These are phyloP conservation scores for Pyrus betulifolia DNA, from an alignment of 306 rosid genomes.

Conservation along the genomic window DNA sequence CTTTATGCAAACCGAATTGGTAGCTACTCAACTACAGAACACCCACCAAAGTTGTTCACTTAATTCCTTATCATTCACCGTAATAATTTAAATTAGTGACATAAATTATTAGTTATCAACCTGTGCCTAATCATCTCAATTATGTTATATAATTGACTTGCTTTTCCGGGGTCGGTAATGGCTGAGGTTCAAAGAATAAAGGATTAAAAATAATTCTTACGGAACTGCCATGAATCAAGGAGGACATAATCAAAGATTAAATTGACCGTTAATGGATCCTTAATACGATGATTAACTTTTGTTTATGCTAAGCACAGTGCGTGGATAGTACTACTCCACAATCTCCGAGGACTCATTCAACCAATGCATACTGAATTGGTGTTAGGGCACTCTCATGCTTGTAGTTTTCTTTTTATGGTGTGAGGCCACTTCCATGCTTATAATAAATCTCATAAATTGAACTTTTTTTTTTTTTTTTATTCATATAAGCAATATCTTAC, in stretches of 20 bases:
- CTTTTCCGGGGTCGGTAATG: constrained; percentile 5
- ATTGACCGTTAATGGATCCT: background rate
- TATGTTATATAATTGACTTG: background rate
- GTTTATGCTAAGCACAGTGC: background rate
- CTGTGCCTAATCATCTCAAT: constrained; percentile 5
- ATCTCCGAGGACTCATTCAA: background rate
- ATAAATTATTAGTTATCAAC: constrained; percentile 11
- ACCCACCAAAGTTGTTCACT: constrained; percentile 12
- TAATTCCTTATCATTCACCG: constrained; percentile 12
- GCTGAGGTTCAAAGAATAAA: background rate
- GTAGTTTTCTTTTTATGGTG: too few relatives aligned
- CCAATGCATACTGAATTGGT: background rate
- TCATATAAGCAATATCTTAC: too few relatives aligned
- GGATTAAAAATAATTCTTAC: background rate
- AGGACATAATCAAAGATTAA: background rate
- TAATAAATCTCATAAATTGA: too few relatives aligned
- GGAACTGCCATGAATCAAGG: constrained; percentile 27
- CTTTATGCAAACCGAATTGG: background rate
- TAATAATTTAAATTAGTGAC: constrained; percentile 4
- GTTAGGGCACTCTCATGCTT: too few relatives aligned
- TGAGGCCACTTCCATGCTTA: background rate
- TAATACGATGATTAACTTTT: background rate
- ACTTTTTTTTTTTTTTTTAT: too few relatives aligned
- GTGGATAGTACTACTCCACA: background rate
- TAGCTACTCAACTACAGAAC: background rate